Evolutionary conservation across 192 early-diverging fungal genomes (phyloP).

Genomic region (Coemansia sp.): DNA sequence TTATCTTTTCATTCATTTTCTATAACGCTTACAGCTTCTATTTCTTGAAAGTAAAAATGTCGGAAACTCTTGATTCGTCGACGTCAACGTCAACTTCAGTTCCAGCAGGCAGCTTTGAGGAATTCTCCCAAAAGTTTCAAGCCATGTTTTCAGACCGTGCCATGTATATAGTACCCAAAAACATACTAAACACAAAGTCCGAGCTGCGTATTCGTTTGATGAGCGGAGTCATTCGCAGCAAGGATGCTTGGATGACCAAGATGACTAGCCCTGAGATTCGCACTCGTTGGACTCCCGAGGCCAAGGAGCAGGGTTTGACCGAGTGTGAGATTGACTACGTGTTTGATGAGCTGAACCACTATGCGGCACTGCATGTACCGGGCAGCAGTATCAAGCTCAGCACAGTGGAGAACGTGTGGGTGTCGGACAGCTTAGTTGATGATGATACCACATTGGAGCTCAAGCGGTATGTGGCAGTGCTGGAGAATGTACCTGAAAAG

Average conservation of each 20-base stretch:
- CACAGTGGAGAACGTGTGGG: constrained; percentile 39
- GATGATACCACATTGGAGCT: constrained; percentile 17
- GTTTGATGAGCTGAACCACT: constrained; percentile 50
- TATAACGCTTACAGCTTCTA: too few relatives aligned
- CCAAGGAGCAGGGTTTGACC: constrained; percentile 30
- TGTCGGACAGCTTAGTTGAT: constrained; percentile 39
- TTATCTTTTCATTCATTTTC: too few relatives aligned
- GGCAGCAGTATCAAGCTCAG: constrained; percentile 24
- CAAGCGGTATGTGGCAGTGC: constrained; percentile 26
- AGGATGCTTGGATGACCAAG: constrained; percentile 53
- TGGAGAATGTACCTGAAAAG: constrained; percentile 39
- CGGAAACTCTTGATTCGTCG: too few relatives aligned
- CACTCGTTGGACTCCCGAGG: constrained; percentile 27
- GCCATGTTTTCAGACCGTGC: not conserved
- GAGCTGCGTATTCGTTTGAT: constrained; percentile 33
- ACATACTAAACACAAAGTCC: constrained; percentile 15
- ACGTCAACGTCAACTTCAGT: not conserved
- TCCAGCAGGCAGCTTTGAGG: constrained; percentile 1
- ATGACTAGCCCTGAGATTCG: constrained; percentile 32
- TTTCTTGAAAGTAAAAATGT: too few relatives aligned
- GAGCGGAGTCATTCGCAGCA: constrained; percentile 53
- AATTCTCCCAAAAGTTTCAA: constrained; percentile 7
- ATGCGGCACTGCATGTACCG: constrained; percentile 24
- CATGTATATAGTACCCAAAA: constrained; percentile 2
- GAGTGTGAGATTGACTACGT: constrained; percentile 49